Percentiles rank a stretch among this genome's conserved stretches.
Conservation (phyloP, 2,329 filamentous ascomycete genomes). For the Fusarium lyarnte region DNA sequence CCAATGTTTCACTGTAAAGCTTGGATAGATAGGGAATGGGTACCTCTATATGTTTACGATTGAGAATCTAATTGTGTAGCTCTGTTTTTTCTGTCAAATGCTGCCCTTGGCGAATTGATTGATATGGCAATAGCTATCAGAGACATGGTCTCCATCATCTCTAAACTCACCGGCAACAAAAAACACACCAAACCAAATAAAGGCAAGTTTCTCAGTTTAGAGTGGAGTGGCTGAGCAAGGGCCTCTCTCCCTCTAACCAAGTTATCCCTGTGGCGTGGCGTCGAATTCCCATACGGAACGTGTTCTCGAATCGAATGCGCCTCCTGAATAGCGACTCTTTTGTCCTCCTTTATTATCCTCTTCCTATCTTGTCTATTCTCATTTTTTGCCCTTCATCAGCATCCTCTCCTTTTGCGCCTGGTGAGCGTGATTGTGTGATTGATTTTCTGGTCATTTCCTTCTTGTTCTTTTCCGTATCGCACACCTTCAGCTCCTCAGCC, state of each 20-base stretch:
- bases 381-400: slow-evolving; percentile 25
- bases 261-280: slow-evolving; percentile 19
- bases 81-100: neutral
- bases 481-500: slow-evolving; percentile 10
- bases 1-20: neutral
- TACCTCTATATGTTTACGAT: too few relatives aligned
- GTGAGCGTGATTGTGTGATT: slow-evolving; percentile 28
- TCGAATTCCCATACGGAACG: slow-evolving; percentile 31
- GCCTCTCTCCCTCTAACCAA: neutral
- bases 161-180: neutral
- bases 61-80: too few relatives aligned
- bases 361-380: slow-evolving; percentile 12
- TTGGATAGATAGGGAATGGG: neutral
- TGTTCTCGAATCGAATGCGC: slow-evolving; percentile 36
- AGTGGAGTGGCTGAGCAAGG: slow-evolving; percentile 33
- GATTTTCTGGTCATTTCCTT: slow-evolving; percentile 19
- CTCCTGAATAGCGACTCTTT: slow-evolving; percentile 30
- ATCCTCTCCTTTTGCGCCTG: slow-evolving; percentile 27
- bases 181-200: slow-evolving; percentile 9
- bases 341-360: slow-evolving; percentile 19
- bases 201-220: slow-evolving; percentile 12
- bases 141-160: neutral
- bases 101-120: neutral
- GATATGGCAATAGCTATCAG: neutral
- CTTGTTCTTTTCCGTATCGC: slow-evolving; percentile 12